Base-by-base conservation (phyloP, 1,284 basidiomycete genomes). In the Ceratobasidium sp. region DNA sequence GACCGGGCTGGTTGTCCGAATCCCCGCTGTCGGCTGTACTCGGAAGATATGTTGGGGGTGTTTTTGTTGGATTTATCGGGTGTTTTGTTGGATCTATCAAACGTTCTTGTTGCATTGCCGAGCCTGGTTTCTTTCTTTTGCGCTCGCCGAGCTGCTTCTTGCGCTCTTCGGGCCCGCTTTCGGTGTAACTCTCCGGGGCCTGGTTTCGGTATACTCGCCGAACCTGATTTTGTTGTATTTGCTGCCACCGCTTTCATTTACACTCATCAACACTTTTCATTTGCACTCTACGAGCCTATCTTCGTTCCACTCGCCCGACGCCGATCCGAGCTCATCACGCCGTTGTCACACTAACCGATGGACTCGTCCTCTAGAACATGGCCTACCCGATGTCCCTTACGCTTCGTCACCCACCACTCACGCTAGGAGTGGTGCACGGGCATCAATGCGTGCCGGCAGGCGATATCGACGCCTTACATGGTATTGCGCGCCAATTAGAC, bases 401-500 rank as follows among this genome's bases (percentile, higher is more conserved):
- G 0, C 90, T 99, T 54, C 89, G 91, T 2, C 96, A 98, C 83
- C 87, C 91, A 50, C 94, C 96, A n/a, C 92, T 99, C 79, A 92
- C 92, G 77, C 96, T 99, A 83, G 97, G 98, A 26, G 88, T 98
- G 48, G 90, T 98, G 26, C 97, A 99, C 83, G 97, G 98, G 0
- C 96, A 98, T 85, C 97, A 99, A 84, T 93, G 92, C 81, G 91
- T 99, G 42, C 98, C 97, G 0, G 92, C 93, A 0, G 97, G 96
- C 9, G 97, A 99, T 84, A 87, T 95, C 3, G 96, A 97, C 83
- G 93, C 95, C 38, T 89, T 99, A 44, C 93, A 92, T 46, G 90
- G 94, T 0, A 91, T 97, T 65, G 96, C 97, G 12, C 74, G 83
- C n/a, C 95, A 97, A 84, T 96, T 99, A 94, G 96, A 99, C 83